These are phyloP conservation scores for Gynochthodes officinalis DNA, from an alignment of 257 asterid genomes.

Conservation along the genomic window DNA sequence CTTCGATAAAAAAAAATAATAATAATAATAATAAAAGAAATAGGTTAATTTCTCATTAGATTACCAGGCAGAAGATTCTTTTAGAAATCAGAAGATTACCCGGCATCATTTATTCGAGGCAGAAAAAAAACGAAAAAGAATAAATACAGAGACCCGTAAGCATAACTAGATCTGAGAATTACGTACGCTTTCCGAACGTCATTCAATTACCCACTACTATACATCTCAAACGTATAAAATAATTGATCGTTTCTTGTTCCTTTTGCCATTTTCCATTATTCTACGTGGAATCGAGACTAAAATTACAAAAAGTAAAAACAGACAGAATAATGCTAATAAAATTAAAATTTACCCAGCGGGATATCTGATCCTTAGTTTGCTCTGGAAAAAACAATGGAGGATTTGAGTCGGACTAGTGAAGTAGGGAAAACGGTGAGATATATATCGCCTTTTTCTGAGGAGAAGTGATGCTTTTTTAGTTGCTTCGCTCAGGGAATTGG, in stretches of 20 bases:
- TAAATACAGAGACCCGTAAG: neutral
- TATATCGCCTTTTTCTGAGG: neutral
- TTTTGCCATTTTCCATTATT: neutral
- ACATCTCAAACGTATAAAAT: neutral
- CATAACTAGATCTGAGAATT: slow-evolving; percentile 14
- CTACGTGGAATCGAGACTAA: neutral
- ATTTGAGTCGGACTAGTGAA: neutral
- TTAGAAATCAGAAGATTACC: too few species aligned
- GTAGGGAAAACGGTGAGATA: neutral
- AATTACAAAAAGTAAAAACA: neutral
- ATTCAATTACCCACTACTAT: neutral
- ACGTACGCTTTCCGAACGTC: neutral
- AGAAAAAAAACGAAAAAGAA: neutral
- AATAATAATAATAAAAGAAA: too few species aligned
- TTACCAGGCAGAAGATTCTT: too few species aligned
- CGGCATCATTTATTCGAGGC: neutral
- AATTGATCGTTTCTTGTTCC: neutral
- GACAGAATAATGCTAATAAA: neutral
- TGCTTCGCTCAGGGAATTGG: neutral
- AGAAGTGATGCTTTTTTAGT: neutral
- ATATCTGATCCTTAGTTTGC: neutral
- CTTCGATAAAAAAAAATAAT: too few species aligned
- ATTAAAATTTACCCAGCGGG: neutral
- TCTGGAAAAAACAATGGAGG: neutral
- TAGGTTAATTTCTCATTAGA: too few species aligned